Base-by-base conservation (phyloP, 495 filamentous ascomycete species). In the Penicillium arizonense region DNA sequence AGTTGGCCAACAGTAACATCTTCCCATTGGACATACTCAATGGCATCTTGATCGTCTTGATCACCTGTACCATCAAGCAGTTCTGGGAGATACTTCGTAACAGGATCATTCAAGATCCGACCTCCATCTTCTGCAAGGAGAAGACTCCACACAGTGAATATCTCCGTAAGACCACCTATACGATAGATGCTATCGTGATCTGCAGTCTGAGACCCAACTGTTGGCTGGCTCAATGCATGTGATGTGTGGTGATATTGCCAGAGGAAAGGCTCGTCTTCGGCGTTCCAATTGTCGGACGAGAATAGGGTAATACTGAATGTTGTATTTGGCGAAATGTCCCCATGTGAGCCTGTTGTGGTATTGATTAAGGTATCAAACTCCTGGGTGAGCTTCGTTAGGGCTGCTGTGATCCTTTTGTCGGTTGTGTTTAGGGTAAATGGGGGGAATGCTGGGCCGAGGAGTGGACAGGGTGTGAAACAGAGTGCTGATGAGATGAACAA, bases 21-120 rank as follows among this genome's bases (percentile, higher is more conserved):
- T 3, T 64, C 47, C 78, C 75, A 80, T 18, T 58, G 34, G 14
- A 76, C 55, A 21, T 48, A 37, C 8, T 59, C 65, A 11, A 62
- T 53, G 0, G 64, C 53, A 37, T 50, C 33, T 14, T 37, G 46
- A 53, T 30, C 53, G 35, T 50, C 33, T 14, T 37, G 46, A 53
- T 30, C 5, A 30, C 28, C 8, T 30, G 28, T 30, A 14, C 34
- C 54, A 32, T 37, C 50, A 8, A 56, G 53, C 52, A 84, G 68
- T 51, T 83, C 78, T 1, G 82, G 82, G 0, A 82, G 61, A 55
- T 76, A 77, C 14, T 81, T 69, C 2, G 79, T 82, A 23, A 75
- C 53, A 10, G 61, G 55, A 16, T 73, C 68, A 45, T 77, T 70
- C 60, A 69, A 78, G 53, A 71, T 67, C 12, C 41, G 53, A 21